phyloP scores from a whole-genome alignment of 306 rosid species.

The Acmispon strigosus region DNA sequence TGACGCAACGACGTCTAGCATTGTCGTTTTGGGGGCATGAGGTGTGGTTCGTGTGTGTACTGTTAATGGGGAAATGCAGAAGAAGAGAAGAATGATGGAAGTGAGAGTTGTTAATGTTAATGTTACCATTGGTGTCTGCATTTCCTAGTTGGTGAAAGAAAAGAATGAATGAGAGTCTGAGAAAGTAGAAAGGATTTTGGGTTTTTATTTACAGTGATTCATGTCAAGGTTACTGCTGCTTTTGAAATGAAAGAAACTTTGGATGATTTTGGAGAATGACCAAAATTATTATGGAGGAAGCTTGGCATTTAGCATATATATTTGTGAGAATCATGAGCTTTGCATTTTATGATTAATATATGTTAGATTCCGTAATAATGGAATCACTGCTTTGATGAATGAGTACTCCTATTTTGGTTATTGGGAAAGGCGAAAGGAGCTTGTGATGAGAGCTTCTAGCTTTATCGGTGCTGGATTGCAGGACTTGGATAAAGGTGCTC shows the following conservation, averaged over 20 bases:
- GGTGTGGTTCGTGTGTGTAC: conserved; percentile 32
- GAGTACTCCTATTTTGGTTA: background rate
- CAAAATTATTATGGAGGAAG: no score
- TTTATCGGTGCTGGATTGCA: conserved; percentile 10
- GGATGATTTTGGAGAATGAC: no score
- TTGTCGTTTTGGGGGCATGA: conserved; percentile 24
- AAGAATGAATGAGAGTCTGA: no score
- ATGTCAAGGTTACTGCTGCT: conserved; percentile 42
- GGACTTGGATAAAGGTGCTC: background rate
- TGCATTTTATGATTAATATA: background rate
- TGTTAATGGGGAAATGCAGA: background rate
- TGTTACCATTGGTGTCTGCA: conserved; percentile 13
- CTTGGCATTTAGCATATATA: background rate
- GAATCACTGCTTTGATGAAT: background rate
- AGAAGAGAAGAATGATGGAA: background rate
- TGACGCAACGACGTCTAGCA: conserved; percentile 50
- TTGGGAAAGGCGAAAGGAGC: conserved; percentile 9
- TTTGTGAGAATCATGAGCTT: conserved; percentile 5
- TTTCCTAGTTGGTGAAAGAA: background rate
- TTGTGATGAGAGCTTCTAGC: conserved; percentile 11
- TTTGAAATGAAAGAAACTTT: no score
- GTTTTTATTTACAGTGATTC: conserved; percentile 21
- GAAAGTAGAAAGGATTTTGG: no score
- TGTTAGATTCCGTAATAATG: background rate
- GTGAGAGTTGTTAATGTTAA: background rate